Conservation (phyloP, 2,329 filamentous ascomycete genomes). For the Chrysosporium keratinophilum region DNA sequence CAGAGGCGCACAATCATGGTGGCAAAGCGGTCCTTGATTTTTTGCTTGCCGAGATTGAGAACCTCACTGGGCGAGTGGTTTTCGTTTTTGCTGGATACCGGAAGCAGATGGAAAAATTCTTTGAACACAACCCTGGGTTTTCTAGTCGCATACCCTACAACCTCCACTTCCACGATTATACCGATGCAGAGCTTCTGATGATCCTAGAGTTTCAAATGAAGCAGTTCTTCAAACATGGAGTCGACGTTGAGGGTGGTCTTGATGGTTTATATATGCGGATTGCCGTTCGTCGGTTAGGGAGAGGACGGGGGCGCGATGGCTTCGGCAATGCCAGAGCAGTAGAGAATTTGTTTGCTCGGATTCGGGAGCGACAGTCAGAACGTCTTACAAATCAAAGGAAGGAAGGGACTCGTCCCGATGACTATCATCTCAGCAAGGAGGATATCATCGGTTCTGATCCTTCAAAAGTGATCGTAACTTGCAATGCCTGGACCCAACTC, state of each 20-base stretch:
- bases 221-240: slow-evolving; percentile 43
- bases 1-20: slow-evolving; percentile 47
- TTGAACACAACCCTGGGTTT: slow-evolving; percentile 61
- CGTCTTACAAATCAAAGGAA: slow-evolving; percentile 44
- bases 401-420: slow-evolving; percentile 39
- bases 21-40: slow-evolving; percentile 67
- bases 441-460: slow-evolving; percentile 65
- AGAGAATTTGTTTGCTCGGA: slow-evolving; percentile 49
- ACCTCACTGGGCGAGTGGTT: slow-evolving; percentile 56
- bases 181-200: slow-evolving; percentile 50
- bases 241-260: slow-evolving; percentile 51
- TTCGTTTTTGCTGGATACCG: slow-evolving; percentile 65
- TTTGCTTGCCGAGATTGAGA: slow-evolving; percentile 62
- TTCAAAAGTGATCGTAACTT: slow-evolving; percentile 41
- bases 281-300: slow-evolving; percentile 50
- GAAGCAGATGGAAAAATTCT: slow-evolving; percentile 67
- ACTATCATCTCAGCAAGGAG: slow-evolving; percentile 51
- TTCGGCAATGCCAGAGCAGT: slow-evolving; percentile 65
- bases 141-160: slow-evolving; percentile 56
- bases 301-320: slow-evolving; percentile 52
- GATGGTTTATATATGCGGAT: slow-evolving; percentile 56
- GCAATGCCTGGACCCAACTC: slow-evolving; percentile 49
- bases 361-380: slow-evolving; percentile 49
- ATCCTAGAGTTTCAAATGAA: slow-evolving; percentile 51
- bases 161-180: slow-evolving; percentile 60